Percentiles rank a stretch among this genome's conserved stretches.
Evolutionary conservation across 2,329 filamentous ascomycete genomes (phyloP).

Genomic region (Aspergillus ibericus): DNA sequence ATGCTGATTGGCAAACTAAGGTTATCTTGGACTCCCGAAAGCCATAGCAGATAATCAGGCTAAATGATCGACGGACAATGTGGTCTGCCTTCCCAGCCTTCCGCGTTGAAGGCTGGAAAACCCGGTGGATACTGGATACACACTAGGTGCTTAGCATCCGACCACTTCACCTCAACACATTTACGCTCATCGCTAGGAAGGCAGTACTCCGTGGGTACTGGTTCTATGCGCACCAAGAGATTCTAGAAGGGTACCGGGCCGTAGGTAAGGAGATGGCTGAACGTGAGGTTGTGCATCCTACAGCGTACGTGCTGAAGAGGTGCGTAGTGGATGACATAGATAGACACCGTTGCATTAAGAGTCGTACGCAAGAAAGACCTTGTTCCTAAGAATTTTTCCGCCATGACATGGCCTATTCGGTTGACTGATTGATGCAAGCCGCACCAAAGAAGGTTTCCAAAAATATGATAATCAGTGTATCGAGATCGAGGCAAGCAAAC

Average conservation of each 20-base stretch:
- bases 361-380: not conserved
- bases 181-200: not conserved
- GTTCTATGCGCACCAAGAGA: too few species aligned
- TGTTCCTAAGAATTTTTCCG: not conserved
- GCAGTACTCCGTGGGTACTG: not conserved
- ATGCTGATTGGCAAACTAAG: conserved; percentile 1
- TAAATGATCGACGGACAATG: conserved; percentile 5
- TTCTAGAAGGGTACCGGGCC: not conserved
- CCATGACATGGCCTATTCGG: not conserved
- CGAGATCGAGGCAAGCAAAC: not conserved
- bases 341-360: not conserved
- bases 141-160: not conserved
- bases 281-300: not conserved
- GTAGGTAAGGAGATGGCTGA: not conserved
- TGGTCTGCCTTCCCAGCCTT: conserved; percentile 2
- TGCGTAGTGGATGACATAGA: not conserved
- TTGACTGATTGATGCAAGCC: not conserved
- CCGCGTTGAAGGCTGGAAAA: not conserved
- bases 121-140: not conserved
- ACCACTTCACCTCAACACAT: not conserved
- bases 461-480: not conserved
- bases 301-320: too few species aligned
- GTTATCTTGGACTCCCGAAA: not conserved
- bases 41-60: not conserved
- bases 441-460: not conserved